A percentile compares a stretch with the other conserved stretches of the same genome.
Conservation (phyloP, 306 rosid species). For the Begonia fuchsioides region DNA sequence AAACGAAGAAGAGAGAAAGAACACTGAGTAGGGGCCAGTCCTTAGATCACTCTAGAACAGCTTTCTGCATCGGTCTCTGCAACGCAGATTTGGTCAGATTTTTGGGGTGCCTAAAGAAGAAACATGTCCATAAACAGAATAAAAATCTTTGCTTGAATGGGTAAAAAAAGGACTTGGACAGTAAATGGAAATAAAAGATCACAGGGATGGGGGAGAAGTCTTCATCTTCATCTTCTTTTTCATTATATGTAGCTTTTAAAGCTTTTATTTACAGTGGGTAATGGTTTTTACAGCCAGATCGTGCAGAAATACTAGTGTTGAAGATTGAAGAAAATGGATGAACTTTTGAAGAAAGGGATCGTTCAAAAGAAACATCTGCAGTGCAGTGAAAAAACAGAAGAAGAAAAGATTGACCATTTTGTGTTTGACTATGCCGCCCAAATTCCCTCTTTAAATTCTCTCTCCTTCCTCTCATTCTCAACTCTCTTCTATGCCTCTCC, state of each 20-base stretch:
- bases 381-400: constrained; percentile 10
- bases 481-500: constrained; percentile 26
- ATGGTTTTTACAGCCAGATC: no score
- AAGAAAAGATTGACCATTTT: constrained; percentile 5
- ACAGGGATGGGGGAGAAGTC: no score
- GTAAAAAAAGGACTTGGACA: not conserved
- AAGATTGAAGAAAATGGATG: no score
- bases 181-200: no score
- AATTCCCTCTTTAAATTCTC: constrained; percentile 38
- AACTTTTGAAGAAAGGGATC: constrained; percentile 7
- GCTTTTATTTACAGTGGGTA: no score
- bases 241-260: no score
- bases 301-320: no score
- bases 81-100: not conserved
- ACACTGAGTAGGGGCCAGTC: constrained; percentile 15
- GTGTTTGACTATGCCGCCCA: constrained; percentile 26
- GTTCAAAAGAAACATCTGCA: constrained; percentile 1
- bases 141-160: constrained; percentile 7
- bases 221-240: no score
- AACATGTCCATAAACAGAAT: not conserved
- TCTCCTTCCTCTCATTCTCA: constrained; percentile 15
- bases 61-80: no score
- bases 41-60: constrained; percentile 12
- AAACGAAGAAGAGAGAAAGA: no score
- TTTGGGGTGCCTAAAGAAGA: no score